Conservation (phyloP, 768 basidiomycete genomes). For the Kwoniella sp. region DNA sequence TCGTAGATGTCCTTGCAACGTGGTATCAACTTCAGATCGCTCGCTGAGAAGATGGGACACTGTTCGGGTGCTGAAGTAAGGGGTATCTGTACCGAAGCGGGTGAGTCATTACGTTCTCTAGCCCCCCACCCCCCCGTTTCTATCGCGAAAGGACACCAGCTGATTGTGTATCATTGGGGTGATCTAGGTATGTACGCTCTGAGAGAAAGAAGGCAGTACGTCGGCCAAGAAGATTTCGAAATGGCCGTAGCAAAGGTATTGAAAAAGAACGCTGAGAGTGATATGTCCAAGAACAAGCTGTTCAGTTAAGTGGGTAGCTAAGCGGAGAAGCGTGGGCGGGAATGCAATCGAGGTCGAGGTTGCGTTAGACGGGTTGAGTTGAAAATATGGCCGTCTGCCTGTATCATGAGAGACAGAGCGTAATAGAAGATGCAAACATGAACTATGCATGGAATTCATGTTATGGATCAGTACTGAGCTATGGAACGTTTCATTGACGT, state of each 20-base stretch:
- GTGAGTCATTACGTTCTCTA: conserved; percentile 60
- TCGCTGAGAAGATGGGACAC: conserved; percentile 99
- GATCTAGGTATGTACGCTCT: conserved; percentile 88
- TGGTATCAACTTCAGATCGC: conserved; percentile 90
- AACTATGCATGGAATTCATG: not conserved
- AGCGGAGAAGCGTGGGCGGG: no score
- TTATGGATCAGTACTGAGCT: no score
- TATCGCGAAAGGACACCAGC: not conserved
- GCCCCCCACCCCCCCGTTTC: no score
- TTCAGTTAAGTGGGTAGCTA: conserved; percentile 60
- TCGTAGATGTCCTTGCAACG: conserved; percentile 96
- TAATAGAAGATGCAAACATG: not conserved
- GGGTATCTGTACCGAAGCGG: conserved; percentile 96
- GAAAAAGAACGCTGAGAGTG: conserved; percentile 95
- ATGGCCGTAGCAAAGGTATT: conserved; percentile 95
- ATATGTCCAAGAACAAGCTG: conserved; percentile 90
- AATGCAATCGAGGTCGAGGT: no score
- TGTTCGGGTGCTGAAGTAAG: conserved; percentile 97
- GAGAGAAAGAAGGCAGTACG: conserved; percentile 90
- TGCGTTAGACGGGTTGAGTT: no score
- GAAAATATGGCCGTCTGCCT: no score
- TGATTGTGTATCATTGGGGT: no score
- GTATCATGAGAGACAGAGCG: no score
- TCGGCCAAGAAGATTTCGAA: conserved; percentile 98
- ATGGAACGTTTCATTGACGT: no score